A percentile compares a stretch with the other conserved stretches of the same genome.
Evolutionary conservation across 148 eudicot species (phyloP).

Genomic region (Rhododendron ferrugineum): DNA sequence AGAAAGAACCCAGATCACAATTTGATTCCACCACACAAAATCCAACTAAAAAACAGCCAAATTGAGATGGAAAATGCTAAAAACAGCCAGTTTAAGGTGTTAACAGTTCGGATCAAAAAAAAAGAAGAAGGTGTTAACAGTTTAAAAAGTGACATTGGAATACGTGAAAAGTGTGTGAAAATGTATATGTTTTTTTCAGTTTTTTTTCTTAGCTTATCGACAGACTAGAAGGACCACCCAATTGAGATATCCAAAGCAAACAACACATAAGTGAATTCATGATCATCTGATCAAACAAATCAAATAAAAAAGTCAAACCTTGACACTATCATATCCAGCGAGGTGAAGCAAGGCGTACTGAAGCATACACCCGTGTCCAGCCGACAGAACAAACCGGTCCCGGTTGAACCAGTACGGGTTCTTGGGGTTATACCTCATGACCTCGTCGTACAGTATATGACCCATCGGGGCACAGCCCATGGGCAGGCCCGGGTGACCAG

Average conservation of each 20-base stretch:
- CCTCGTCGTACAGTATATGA: slow-evolving; percentile 81
- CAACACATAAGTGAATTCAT: neutral
- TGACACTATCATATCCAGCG: slow-evolving; percentile 89
- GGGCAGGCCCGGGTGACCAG: slow-evolving; percentile 97
- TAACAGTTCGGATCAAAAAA: no score
- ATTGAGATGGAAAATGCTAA: no score
- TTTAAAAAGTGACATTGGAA: no score
- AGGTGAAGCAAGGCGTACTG: slow-evolving; percentile 94
- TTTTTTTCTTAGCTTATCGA: no score
- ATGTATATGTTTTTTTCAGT: no score
- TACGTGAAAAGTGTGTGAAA: no score
- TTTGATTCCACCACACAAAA: neutral
- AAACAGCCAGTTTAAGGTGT: no score
- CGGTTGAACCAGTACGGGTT: slow-evolving; percentile 92
- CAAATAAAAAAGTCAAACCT: slow-evolving; percentile 21
- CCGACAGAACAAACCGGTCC: slow-evolving; percentile 88
- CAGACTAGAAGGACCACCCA: no score
- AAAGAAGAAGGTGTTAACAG: no score
- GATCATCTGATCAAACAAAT: neutral
- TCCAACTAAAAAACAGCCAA: neutral
- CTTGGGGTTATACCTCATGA: slow-evolving; percentile 87
- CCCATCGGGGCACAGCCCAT: slow-evolving; percentile 99
- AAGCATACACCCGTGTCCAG: slow-evolving; percentile 95
- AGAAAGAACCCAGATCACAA: neutral
- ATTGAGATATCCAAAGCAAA: neutral